phyloP scores from a whole-genome alignment of 176 grass and related monocot species.

The Pontederia paniculata region DNA sequence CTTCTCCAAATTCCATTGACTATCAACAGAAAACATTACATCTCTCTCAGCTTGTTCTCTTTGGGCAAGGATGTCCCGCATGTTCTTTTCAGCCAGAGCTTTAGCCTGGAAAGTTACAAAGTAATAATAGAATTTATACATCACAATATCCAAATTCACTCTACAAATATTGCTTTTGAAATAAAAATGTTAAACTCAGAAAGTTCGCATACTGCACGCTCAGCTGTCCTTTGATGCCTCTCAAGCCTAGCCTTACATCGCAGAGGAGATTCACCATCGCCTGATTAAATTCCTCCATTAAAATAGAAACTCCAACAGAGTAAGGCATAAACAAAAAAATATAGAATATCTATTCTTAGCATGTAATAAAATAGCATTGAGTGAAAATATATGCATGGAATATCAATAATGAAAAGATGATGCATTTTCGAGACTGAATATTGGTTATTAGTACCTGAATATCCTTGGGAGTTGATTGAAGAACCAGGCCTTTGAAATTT shows the following conservation, averaged over 20 bases:
- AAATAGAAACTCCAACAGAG: not conserved
- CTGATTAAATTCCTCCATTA: not conserved
- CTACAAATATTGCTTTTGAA: not conserved
- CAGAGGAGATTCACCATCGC: slow-evolving; percentile 5
- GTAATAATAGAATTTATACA: not conserved
- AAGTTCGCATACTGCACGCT: slow-evolving; percentile 18
- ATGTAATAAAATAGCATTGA: too few species aligned
- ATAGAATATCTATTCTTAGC: not conserved
- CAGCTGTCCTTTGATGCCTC: slow-evolving; percentile 13
- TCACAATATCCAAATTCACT: not conserved
- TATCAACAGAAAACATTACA: slow-evolving; percentile 32
- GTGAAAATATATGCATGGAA: too few species aligned
- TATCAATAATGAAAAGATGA: not conserved
- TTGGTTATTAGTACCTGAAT: slow-evolving; percentile 6
- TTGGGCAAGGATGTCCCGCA: slow-evolving; percentile 75
- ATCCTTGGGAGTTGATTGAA: not conserved
- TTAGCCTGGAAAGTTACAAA: slow-evolving; percentile 2
- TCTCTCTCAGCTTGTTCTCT: slow-evolving; percentile 90
- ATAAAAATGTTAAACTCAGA: not conserved
- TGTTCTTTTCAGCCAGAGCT: slow-evolving; percentile 89
- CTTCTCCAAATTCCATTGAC: slow-evolving; percentile 4
- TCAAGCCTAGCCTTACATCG: slow-evolving; percentile 19
- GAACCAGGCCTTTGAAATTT: not conserved
- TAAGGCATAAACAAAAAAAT: not conserved
- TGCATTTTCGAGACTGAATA: not conserved